Conservation (phyloP, 805 yeast species). For the Candida rishiriensis region DNA sequence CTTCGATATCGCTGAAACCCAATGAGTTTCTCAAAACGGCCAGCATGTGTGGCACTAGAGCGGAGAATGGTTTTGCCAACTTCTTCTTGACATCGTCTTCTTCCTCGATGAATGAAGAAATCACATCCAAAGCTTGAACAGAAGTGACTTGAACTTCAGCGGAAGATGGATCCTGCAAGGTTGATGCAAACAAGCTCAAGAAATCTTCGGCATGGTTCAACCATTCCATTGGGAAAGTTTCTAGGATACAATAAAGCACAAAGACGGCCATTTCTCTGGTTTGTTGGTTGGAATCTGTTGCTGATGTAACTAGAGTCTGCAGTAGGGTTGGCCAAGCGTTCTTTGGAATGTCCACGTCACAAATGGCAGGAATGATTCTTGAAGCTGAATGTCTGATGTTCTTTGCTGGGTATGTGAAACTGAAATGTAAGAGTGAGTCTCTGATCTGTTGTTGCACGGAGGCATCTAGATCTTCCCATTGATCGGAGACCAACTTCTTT, state of each 20-base stretch:
- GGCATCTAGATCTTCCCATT: conserved; percentile 59
- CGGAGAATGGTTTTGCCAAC: conserved; percentile 46
- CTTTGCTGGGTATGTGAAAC: conserved; percentile 58
- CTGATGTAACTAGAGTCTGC: conserved; percentile 64
- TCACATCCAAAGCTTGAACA: conserved; percentile 71
- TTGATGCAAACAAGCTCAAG: conserved; percentile 62
- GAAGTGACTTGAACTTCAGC: conserved; percentile 77
- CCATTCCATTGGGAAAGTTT: conserved; percentile 58
- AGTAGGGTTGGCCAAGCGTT: conserved; percentile 75
- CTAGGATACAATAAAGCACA: conserved; percentile 73
- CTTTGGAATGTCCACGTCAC: conserved; percentile 61
- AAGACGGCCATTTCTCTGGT: conserved; percentile 81
- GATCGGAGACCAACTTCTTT: conserved; percentile 68
- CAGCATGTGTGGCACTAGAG: conserved; percentile 74
- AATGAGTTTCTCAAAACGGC: conserved; percentile 74
- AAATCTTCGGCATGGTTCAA: conserved; percentile 59
- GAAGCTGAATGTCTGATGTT: conserved; percentile 84
- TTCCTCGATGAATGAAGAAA: conserved; percentile 65
- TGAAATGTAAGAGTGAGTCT: conserved; percentile 59
- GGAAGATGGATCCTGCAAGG: conserved; percentile 59
- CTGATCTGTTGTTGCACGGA: conserved; percentile 57
- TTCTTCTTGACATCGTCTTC: conserved; percentile 41
- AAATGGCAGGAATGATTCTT: conserved; percentile 84
- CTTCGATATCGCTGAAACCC: conserved; percentile 62
- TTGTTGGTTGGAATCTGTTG: conserved; percentile 43